Evolutionary conservation across 129 eudicot species (phyloP).

Genomic region (Helichrysum umbraculigerum): DNA sequence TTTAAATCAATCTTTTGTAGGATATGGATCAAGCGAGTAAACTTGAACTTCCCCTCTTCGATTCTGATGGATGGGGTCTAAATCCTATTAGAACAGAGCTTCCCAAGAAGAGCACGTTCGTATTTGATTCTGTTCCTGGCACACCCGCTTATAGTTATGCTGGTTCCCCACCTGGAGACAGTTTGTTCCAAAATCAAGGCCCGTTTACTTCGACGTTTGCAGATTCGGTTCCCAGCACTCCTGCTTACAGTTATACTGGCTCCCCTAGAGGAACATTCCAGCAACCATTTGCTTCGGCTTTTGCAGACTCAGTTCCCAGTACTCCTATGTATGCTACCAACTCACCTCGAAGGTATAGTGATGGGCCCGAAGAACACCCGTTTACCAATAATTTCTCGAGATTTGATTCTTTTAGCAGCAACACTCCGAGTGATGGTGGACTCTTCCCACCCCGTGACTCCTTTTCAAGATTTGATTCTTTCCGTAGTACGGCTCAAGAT

Average conservation of each 20-base stretch:
- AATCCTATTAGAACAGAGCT: slow-evolving; percentile 61
- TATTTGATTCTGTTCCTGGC: slow-evolving; percentile 77
- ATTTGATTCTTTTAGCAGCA: slow-evolving; percentile 43
- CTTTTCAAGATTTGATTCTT: slow-evolving; percentile 75
- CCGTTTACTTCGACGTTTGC: slow-evolving; percentile 47
- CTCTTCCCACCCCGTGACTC: slow-evolving; percentile 31
- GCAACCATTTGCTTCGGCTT: slow-evolving; percentile 24
- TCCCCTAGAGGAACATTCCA: slow-evolving; percentile 36
- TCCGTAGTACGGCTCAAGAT: slow-evolving; percentile 56
- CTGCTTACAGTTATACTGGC: slow-evolving; percentile 42
- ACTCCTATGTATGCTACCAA: slow-evolving; percentile 41
- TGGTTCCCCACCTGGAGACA: slow-evolving; percentile 50
- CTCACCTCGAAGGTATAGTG: slow-evolving; percentile 5
- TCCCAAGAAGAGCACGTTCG: slow-evolving; percentile 32
- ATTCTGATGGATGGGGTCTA: slow-evolving; percentile 59
- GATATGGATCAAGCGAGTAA: slow-evolving; percentile 41
- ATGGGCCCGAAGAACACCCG: slow-evolving; percentile 48
- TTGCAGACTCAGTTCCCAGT: slow-evolving; percentile 37
- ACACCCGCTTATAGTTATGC: slow-evolving; percentile 63
- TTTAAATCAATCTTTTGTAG: slow-evolving; percentile 32
- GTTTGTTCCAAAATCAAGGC: slow-evolving; percentile 43
- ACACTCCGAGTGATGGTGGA: neutral
- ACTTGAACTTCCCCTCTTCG: slow-evolving; percentile 39
- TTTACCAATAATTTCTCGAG: slow-evolving; percentile 49
- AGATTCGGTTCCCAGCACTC: slow-evolving; percentile 77